Base-by-base conservation (phyloP, 2,329 filamentous ascomycete genomes). In the Alternaria incomplexa region DNA sequence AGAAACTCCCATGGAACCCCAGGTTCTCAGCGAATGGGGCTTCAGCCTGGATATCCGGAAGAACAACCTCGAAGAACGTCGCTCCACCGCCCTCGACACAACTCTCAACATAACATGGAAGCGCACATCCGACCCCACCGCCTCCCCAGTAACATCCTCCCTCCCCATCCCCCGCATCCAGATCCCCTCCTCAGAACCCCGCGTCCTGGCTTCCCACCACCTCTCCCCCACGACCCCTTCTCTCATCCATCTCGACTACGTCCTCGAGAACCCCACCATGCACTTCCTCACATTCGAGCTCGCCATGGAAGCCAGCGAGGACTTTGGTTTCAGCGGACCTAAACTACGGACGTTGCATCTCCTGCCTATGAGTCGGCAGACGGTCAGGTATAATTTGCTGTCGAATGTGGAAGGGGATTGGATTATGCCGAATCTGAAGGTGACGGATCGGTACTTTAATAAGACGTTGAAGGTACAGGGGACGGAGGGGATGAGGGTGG, bases 271-370 rank as follows among this genome's bases (percentile, higher is more conserved):
- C 77, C 92, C 94, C 0, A 97, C 95, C 0, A 91, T 90, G 77
- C 96, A 99, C 79, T 96, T 97, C 80, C 87, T 99, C 53, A 97
- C 94, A 0, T 99, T 99, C 81, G 93, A 92, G 28, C 80, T 98
- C 52, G 89, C 86, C 25, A 97, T 99, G 93, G 95, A 99, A 71
- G 91, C 93, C 3, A 95, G 89, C 76, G 93, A 97, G 67, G 88
- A 93, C 56, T 98, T 98, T 80, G 95, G 93, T 0, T 98, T 99
- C 79, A 93, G 92, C 8, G 96, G 96, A 0, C 85, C 92, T 2
- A 98, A 98, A 82, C 86, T 91, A 68, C 90, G 89, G 12, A 91
- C 90, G 1, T 72, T 97, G 56, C 93, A 96, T 74, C 82, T 98
- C 45, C 86, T 97, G 48, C 96, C 96, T 0, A 83, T 97, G 65